These are phyloP conservation scores for Pterocarpus santalinus DNA, from an alignment of 306 rosid species.

Conservation along the genomic window DNA sequence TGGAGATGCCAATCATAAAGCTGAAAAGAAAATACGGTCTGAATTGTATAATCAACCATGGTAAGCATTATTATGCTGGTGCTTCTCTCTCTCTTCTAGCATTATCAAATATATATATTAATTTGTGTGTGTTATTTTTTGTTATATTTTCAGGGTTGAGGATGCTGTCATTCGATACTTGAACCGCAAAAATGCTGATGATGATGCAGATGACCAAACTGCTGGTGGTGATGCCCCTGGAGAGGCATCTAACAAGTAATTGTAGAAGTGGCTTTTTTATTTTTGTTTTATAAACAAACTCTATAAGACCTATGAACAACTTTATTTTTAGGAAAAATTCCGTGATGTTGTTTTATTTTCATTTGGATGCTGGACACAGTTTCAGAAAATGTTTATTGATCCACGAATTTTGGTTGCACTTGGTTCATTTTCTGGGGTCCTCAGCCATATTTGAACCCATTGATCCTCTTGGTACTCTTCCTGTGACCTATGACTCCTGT, in stretches of 20 bases:
- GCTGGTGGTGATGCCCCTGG: constrained; percentile 63
- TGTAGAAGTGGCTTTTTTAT: constrained; percentile 37
- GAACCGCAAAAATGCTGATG: constrained; percentile 75
- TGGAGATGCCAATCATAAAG: constrained; percentile 66
- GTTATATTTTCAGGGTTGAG: constrained; percentile 72
- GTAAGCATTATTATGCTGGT: constrained; percentile 50
- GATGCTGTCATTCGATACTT: constrained; percentile 89
- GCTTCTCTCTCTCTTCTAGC: constrained; percentile 5
- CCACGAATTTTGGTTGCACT: constrained; percentile 11
- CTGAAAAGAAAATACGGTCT: constrained; percentile 63
- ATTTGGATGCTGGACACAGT: too few relatives aligned
- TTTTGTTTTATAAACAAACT: constrained; percentile 3
- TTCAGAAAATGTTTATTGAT: background rate
- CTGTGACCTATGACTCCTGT: background rate
- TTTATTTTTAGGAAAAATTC: too few relatives aligned
- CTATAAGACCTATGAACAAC: too few relatives aligned
- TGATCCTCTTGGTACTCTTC: background rate
- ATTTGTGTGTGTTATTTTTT: constrained; percentile 4
- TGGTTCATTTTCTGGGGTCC: constrained; percentile 4
- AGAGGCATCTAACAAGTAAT: constrained; percentile 52
- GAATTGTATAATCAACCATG: constrained; percentile 84
- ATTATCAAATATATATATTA: background rate
- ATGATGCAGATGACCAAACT: constrained; percentile 43
- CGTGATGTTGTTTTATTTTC: too few relatives aligned
- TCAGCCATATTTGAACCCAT: background rate